Conservation (phyloP, 176 grass and related monocot species). For the Rhipidocladum racemiflorum region DNA sequence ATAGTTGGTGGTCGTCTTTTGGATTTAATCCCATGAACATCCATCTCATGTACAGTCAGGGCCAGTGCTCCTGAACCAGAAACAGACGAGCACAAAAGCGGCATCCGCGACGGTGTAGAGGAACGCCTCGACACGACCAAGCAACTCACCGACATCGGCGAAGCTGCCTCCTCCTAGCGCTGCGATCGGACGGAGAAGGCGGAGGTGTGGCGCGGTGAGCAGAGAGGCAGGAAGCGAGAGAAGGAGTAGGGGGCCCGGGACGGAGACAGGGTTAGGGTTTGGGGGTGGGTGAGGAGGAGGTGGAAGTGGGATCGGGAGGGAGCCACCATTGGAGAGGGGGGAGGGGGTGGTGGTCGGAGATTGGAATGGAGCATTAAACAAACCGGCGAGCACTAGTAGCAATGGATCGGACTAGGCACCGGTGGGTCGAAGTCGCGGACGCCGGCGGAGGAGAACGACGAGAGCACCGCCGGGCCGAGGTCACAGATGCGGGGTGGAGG, state of each 20-base stretch:
- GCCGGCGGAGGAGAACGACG: too few relatives aligned
- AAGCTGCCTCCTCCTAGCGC: conserved; percentile 26
- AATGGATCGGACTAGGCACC: not conserved
- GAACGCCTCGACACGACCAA: conserved; percentile 62
- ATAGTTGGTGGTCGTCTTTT: not conserved
- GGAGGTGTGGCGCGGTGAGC: not conserved
- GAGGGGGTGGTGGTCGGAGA: conserved; percentile 13
- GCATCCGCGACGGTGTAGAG: conserved; percentile 88
- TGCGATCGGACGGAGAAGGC: conserved; percentile 20
- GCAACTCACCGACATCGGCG: conserved; percentile 45
- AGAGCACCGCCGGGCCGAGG: too few relatives aligned
- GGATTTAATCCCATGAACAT: not conserved
- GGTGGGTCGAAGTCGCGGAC: too few relatives aligned
- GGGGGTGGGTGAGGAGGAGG: too few relatives aligned
- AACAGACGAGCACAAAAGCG: not conserved
- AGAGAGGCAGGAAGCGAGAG: not conserved
- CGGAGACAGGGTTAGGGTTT: not conserved
- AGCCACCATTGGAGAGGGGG: conserved; percentile 10
- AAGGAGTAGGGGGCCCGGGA: not conserved
- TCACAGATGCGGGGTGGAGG: too few relatives aligned
- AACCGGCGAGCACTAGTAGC: too few relatives aligned
- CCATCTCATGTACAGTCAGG: not conserved
- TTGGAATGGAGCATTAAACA: not conserved
- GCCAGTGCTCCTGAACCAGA: not conserved
- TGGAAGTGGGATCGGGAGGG: conserved; percentile 1